Percentiles rank a stretch among this genome's conserved stretches.
phyloP scores from a whole-genome alignment of 1,284 basidiomycete genomes.

The Rhodotorula sp. region DNA sequence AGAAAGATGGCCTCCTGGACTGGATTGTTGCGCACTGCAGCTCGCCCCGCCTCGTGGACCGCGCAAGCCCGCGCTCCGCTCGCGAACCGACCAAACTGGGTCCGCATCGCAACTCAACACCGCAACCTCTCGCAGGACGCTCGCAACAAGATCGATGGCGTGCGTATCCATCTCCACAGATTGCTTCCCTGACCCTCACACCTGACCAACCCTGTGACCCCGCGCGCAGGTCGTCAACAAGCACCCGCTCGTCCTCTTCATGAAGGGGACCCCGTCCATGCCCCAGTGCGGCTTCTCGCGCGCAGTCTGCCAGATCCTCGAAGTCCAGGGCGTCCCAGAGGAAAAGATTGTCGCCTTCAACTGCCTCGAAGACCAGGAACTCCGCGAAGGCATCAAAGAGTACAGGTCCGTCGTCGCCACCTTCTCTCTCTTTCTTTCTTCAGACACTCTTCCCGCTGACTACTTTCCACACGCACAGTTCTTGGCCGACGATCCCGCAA shows the following conservation, averaged over 20 bases:
- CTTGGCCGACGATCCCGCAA: conserved; percentile 98
- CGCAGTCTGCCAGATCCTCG: conserved; percentile 85
- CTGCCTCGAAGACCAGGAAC: conserved; percentile 80
- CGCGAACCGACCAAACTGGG: conserved; percentile 5
- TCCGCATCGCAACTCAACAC: conserved; percentile 33
- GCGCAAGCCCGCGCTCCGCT: conserved; percentile 5
- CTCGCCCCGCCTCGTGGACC: background rate
- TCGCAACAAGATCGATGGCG: conserved; percentile 54
- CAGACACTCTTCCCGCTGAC: too few relatives aligned
- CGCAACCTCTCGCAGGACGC: conserved; percentile 53
- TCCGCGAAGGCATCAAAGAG: conserved; percentile 85
- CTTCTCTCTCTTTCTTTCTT: too few relatives aligned
- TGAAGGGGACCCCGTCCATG: conserved; percentile 78
- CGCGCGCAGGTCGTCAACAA: conserved; percentile 59
- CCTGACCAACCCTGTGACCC: too few relatives aligned
- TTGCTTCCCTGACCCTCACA: too few relatives aligned
- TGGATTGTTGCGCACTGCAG: conserved; percentile 3
- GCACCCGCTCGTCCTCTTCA: conserved; percentile 83
- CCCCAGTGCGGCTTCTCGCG: conserved; percentile 87
- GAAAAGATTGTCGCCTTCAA: conserved; percentile 75
- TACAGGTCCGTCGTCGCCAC: conserved; percentile 58
- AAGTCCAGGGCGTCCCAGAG: conserved; percentile 75
- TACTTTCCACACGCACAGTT: conserved; percentile 55
- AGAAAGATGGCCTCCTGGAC: too few relatives aligned
- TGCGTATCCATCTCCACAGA: conserved; percentile 34